These are phyloP conservation scores for Cladophialophora bantiana DNA, from an alignment of 2,329 filamentous ascomycete species.

Conservation along the genomic window DNA sequence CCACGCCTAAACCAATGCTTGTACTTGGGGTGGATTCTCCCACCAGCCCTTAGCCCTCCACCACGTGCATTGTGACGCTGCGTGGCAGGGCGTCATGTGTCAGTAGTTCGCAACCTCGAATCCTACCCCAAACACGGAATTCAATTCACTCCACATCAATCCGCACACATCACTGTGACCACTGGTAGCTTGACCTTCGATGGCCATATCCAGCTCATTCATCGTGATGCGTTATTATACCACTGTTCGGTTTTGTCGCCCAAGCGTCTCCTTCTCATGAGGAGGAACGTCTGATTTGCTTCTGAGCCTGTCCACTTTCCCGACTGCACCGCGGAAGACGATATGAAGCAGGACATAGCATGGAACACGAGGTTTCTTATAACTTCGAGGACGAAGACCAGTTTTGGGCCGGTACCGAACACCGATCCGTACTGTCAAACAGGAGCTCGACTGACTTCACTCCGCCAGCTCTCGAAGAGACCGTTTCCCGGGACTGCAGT, in stretches of 20 bases:
- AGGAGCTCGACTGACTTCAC: slow-evolving; percentile 14
- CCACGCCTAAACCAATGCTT: not conserved
- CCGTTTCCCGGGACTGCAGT: slow-evolving; percentile 65
- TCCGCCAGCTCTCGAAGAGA: slow-evolving; percentile 68
- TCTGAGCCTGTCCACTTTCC: not conserved
- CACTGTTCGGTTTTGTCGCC: slow-evolving; percentile 6
- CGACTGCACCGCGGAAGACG: slow-evolving; percentile 43
- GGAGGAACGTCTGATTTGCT: slow-evolving; percentile 24
- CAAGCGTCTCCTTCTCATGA: slow-evolving; percentile 14
- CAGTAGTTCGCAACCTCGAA: not conserved
- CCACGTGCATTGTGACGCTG: slow-evolving; percentile 8
- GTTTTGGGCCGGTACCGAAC: slow-evolving; percentile 80
- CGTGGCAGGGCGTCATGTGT: not conserved
- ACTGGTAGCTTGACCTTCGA: not conserved
- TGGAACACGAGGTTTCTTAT: slow-evolving; percentile 70
- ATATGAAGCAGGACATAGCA: slow-evolving; percentile 54
- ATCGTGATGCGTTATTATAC: slow-evolving; percentile 7
- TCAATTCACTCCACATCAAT: slow-evolving; percentile 16
- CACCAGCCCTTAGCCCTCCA: not conserved
- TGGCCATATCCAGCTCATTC: not conserved
- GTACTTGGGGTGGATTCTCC: no score
- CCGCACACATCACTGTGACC: slow-evolving; percentile 3
- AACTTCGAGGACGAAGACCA: slow-evolving; percentile 79
- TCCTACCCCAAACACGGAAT: slow-evolving; percentile 7
- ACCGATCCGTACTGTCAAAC: not conserved